These are phyloP conservation scores for Diaporthe aspalathi DNA, from an alignment of 2,329 filamentous ascomycete genomes.

Conservation along the genomic window DNA sequence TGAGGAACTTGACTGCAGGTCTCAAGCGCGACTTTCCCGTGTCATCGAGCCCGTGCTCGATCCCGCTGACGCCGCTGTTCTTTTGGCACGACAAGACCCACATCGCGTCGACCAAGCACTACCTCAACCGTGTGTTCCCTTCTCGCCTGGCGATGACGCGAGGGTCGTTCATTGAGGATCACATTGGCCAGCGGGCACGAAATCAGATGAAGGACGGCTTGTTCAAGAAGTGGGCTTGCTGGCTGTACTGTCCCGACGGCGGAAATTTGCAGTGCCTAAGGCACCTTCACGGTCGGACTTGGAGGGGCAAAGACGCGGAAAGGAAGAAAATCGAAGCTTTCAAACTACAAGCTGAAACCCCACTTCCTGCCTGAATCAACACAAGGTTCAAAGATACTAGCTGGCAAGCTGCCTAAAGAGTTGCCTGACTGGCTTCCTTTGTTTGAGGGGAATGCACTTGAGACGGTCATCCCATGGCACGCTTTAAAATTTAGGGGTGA, in stretches of 20 bases:
- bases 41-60: slow-evolving; percentile 33
- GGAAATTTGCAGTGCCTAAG: slow-evolving; percentile 59
- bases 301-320: slow-evolving; percentile 55
- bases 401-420: too few relatives aligned
- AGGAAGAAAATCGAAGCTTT: slow-evolving; percentile 31
- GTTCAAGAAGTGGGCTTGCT: slow-evolving; percentile 65
- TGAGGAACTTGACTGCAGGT: slow-evolving; percentile 55
- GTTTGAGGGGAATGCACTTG: too few relatives aligned
- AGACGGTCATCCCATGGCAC: too few relatives aligned
- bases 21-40: slow-evolving; percentile 55
- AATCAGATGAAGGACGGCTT: slow-evolving; percentile 65
- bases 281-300: slow-evolving; percentile 64
- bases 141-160: slow-evolving; percentile 60
- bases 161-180: slow-evolving; percentile 68
- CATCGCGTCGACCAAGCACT: slow-evolving; percentile 60
- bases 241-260: slow-evolving; percentile 64
- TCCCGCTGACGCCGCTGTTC: slow-evolving; percentile 66
- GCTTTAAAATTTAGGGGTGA: too few relatives aligned
- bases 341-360: background rate
- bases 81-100: slow-evolving; percentile 72
- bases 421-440: too few relatives aligned
- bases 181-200: slow-evolving; percentile 65
- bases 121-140: slow-evolving; percentile 62
- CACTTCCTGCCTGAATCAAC: background rate
- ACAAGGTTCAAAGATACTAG: background rate